Base-by-base conservation (phyloP, 768 basidiomycete species). In the Auricularia heimuer region DNA sequence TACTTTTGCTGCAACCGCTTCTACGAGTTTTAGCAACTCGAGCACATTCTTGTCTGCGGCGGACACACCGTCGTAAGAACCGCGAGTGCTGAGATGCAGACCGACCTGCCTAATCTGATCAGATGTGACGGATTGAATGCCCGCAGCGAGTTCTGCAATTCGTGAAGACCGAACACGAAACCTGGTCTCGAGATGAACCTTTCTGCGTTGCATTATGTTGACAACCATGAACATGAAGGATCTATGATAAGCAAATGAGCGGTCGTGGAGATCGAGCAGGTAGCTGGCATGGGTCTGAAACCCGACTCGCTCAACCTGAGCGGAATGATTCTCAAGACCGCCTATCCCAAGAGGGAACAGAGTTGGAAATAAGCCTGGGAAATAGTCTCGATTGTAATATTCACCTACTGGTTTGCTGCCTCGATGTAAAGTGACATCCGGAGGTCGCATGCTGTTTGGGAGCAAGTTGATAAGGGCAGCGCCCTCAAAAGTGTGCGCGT, bases 151-250 rank as follows among this genome's bases (percentile, higher is more conserved):
- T 39, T 39, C 37, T 39, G 37, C 37, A 4, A 39, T 11, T 39
- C 11, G 4, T 11, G 37, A 39, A 11, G 37, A 39, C 11, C 11
- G 4, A 11, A 39, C 37, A 11, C 37, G 37, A 16, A 75, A 67
- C 29, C 62, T 21, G 4, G 73, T 74, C 11, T 71, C 67, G 3
- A 74, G 60, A 69, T 73, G 74, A 21, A 69, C 68, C 3, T 29
- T 44, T 0, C 71, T 35, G 1, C 71, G 39, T 51, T 75, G 74
- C 2, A 70, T 42, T 10, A 75, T 71, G 66, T 75, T 74, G 4
- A 74, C 63, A 0, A 61, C 60, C 0, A 75, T 70, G 67, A 75
- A 75, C 7, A 75, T 42, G 56, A 69, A 75, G 10, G 67, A 71
- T 7, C 65, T 34, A 58, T 75, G 74, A 54, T 69, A 68, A 14